These are phyloP conservation scores for Elongisporangium undulatum DNA, from an alignment of 352 stramenopile genomes.

Conservation along the genomic window DNA sequence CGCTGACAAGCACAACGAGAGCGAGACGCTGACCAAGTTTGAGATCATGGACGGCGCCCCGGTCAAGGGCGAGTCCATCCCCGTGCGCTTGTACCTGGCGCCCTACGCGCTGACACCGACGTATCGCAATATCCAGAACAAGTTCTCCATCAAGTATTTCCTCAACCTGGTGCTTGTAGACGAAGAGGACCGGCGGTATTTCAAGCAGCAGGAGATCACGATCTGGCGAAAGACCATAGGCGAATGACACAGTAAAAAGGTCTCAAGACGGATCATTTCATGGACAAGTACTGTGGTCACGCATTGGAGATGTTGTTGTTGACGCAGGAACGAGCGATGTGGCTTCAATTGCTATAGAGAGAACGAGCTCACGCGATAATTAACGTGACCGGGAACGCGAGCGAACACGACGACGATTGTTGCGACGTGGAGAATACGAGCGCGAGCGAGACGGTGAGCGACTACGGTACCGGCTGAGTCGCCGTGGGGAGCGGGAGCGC, in stretches of 20 bases:
- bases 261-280: neutral
- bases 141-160: constrained; percentile 96
- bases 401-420: constrained; percentile 17
- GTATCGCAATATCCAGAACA: constrained; percentile 87
- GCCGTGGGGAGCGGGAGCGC: constrained; percentile 18
- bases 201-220: constrained; percentile 99
- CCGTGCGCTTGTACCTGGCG: constrained; percentile 94
- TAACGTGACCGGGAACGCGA: constrained; percentile 26
- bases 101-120: constrained; percentile 89
- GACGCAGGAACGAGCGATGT: neutral
- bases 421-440: constrained; percentile 21
- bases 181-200: constrained; percentile 99
- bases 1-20: constrained; percentile 89
- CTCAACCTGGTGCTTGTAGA: constrained; percentile 99
- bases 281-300: neutral
- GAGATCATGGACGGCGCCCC: constrained; percentile 99
- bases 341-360: constrained; percentile 6
- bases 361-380: constrained; percentile 2
- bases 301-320: neutral
- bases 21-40: constrained; percentile 97
- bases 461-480: constrained; percentile 14
- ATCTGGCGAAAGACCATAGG: constrained; percentile 87
- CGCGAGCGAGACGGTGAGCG: constrained; percentile 28
- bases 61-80: constrained; percentile 95
- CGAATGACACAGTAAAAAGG: constrained; percentile 13